These are phyloP conservation scores for Apiospora sp. DNA, from an alignment of 2,329 filamentous ascomycete species.

Conservation along the genomic window DNA sequence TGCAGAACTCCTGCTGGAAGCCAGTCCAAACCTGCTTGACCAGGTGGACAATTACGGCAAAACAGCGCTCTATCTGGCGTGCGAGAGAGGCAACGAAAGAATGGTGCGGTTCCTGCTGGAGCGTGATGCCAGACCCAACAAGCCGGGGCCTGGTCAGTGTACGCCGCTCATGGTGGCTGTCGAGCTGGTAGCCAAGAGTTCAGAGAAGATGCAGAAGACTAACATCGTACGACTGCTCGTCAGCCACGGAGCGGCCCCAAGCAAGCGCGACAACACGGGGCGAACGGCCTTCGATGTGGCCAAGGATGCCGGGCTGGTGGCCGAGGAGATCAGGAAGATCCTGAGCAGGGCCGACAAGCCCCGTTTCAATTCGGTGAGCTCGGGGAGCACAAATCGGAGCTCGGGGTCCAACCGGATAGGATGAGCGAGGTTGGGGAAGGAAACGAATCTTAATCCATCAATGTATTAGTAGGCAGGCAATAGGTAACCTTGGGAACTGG, in stretches of 20 bases:
- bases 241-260: constrained; percentile 33
- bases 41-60: constrained; percentile 36
- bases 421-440: neutral
- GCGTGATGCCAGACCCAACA: constrained; percentile 36
- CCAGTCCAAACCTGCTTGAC: constrained; percentile 30
- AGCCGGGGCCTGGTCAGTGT: constrained; percentile 33
- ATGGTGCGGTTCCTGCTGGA: constrained; percentile 39
- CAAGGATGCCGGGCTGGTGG: constrained; percentile 34
- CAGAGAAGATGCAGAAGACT: constrained; percentile 37
- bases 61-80: constrained; percentile 37
- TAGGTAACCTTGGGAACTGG: too few species aligned
- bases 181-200: constrained; percentile 34
- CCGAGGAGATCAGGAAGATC: constrained; percentile 32
- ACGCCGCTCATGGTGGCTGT: constrained; percentile 40
- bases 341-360: constrained; percentile 26
- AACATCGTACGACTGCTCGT: constrained; percentile 32
- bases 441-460: too few species aligned
- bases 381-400: constrained; percentile 2
- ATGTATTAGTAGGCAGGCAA: too few species aligned
- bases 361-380: neutral
- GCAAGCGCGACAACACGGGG: constrained; percentile 32
- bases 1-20: constrained; percentile 37
- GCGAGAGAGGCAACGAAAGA: constrained; percentile 36
- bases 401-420: neutral
- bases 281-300: constrained; percentile 32